These are phyloP conservation scores for Chrysoporthe cubensis DNA, from an alignment of 2,329 filamentous ascomycete genomes.

Conservation along the genomic window DNA sequence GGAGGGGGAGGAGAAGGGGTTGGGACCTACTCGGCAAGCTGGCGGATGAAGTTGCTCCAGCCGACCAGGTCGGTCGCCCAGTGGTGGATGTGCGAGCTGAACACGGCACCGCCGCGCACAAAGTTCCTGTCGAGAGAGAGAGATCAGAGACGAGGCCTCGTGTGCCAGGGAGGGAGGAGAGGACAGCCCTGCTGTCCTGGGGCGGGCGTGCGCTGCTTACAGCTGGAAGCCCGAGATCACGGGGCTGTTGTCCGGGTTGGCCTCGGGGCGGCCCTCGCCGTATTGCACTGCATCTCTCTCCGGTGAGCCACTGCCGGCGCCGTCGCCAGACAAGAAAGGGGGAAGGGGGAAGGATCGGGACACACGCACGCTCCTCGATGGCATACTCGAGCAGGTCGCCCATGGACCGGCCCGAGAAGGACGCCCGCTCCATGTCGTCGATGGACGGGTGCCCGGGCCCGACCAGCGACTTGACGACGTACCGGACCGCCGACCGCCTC, in stretches of 20 bases:
- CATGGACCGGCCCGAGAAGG: constrained; percentile 32
- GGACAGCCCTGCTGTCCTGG: no score
- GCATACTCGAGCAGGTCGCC: constrained; percentile 25
- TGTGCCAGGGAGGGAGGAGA: no score
- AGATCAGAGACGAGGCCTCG: neutral
- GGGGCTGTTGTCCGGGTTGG: constrained; percentile 39
- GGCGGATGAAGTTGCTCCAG: constrained; percentile 41
- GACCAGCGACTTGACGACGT: constrained; percentile 37
- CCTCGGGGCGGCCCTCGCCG: constrained; percentile 40
- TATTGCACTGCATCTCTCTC: constrained; percentile 25
- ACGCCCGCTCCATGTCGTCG: constrained; percentile 31
- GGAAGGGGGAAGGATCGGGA: no score
- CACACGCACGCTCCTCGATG: constrained; percentile 16
- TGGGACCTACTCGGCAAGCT: constrained; percentile 42
- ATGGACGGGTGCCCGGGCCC: constrained; percentile 32
- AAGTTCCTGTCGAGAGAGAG: constrained; percentile 36
- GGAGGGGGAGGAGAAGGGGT: neutral
- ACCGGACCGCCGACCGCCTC: constrained; percentile 21
- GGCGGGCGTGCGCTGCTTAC: neutral
- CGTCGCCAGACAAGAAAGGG: neutral
- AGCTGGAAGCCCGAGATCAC: constrained; percentile 42
- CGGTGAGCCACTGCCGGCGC: neutral
- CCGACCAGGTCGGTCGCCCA: constrained; percentile 48
- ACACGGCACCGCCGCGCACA: constrained; percentile 44
- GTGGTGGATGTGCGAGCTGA: constrained; percentile 48